These are phyloP conservation scores for Insectozyma bohioensis DNA, from an alignment of 1,139 yeast genomes.

Conservation along the genomic window DNA sequence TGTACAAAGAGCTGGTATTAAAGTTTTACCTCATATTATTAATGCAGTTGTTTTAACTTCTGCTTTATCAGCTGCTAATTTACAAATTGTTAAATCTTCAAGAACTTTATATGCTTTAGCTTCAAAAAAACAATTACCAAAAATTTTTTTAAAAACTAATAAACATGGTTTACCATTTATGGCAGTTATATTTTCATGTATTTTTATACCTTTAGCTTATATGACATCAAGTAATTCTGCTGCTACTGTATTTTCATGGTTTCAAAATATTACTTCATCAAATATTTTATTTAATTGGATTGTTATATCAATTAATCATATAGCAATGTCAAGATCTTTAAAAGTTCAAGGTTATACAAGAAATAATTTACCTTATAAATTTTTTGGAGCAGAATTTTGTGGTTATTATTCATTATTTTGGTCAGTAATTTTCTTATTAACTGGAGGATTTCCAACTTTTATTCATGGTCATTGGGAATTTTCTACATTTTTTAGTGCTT, in stretches of 20 bases:
- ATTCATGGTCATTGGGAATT: conserved; percentile 33
- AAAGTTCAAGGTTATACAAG: conserved; percentile 39
- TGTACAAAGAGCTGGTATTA: conserved; percentile 44
- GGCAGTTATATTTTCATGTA: conserved; percentile 27
- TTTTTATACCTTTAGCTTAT: conserved; percentile 28
- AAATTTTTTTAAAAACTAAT: conserved; percentile 39
- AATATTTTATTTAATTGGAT: conserved; percentile 27
- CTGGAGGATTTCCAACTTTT: conserved; percentile 42
- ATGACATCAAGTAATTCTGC: conserved; percentile 23
- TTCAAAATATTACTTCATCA: conserved; percentile 26
- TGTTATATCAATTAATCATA: conserved; percentile 30
- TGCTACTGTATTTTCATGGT: conserved; percentile 29
- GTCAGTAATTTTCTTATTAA: conserved; percentile 31
- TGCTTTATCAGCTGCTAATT: conserved; percentile 55
- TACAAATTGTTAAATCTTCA: conserved; percentile 39
- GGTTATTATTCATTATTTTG: conserved; percentile 38
- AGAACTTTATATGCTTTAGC: conserved; percentile 50
- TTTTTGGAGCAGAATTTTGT: conserved; percentile 24
- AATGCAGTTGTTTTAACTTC: conserved; percentile 52
- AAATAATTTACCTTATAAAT: conserved; percentile 32
- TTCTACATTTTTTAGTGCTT: conserved; percentile 36
- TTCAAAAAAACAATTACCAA: conserved; percentile 29
- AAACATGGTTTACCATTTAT: conserved; percentile 20
- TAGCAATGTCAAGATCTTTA: conserved; percentile 32
- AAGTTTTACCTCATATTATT: conserved; percentile 48